phyloP scores from a whole-genome alignment of 2,329 filamentous ascomycete species.

The Clonostachys solani region DNA sequence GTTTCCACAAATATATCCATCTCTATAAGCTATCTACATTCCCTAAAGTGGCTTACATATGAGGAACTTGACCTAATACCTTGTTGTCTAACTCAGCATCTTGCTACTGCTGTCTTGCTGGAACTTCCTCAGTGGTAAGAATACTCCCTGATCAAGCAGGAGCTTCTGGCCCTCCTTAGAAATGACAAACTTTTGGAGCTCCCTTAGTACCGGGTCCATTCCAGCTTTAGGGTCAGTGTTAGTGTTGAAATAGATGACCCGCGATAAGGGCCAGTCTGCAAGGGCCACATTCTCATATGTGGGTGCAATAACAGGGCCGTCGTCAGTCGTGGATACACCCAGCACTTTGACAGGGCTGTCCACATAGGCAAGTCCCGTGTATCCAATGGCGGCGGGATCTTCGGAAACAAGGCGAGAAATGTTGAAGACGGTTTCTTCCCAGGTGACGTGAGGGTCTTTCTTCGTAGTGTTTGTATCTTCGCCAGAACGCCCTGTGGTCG shows the following conservation, averaged over 20 bases:
- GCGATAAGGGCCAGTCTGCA: background rate
- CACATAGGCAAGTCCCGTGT: background rate
- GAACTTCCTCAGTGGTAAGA: background rate
- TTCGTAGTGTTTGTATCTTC: background rate
- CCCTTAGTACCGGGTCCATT: background rate
- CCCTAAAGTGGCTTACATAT: too few relatives aligned
- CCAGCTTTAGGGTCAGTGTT: background rate
- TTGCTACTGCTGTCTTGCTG: background rate
- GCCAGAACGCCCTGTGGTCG: background rate
- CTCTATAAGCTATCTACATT: too few relatives aligned
- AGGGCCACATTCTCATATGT: background rate
- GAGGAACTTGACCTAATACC: too few relatives aligned
- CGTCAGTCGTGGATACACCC: conserved; percentile 46
- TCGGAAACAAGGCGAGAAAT: background rate
- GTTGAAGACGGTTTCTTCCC: background rate
- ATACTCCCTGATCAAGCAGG: background rate
- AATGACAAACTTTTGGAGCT: background rate
- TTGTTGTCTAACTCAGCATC: background rate
- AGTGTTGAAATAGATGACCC: background rate
- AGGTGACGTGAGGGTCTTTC: background rate
- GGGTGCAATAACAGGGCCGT: conserved; percentile 24
- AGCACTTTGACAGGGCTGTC: background rate
- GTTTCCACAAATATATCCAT: too few relatives aligned
- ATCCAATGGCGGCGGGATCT: background rate
- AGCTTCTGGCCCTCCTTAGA: background rate